These are phyloP conservation scores for Anethum foeniculum DNA, from an alignment of 140 eudicot species.

Conservation along the genomic window DNA sequence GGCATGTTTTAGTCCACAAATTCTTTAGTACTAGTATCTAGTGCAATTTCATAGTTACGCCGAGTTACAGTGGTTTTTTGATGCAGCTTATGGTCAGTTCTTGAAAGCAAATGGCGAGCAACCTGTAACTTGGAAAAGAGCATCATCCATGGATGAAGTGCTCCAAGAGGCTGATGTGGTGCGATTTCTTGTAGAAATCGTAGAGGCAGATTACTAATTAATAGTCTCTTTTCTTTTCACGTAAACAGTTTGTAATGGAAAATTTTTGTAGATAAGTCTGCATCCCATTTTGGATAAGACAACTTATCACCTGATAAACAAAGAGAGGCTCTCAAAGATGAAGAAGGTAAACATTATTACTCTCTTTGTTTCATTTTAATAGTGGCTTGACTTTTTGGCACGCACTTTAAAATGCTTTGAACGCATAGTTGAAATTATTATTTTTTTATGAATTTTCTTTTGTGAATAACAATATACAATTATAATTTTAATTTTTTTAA, in stretches of 20 bases:
- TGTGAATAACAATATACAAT: too few relatives aligned
- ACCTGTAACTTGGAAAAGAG: constrained; percentile 95
- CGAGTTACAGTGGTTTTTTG: constrained; percentile 5
- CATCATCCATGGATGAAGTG: constrained; percentile 90
- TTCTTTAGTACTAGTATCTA: not conserved
- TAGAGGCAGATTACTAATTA: not conserved
- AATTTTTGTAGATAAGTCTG: constrained; percentile 71
- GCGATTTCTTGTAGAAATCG: constrained; percentile 14
- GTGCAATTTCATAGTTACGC: not conserved
- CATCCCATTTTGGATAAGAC: constrained; percentile 96
- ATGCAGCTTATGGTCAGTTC: constrained; percentile 96
- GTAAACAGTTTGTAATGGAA: not conserved
- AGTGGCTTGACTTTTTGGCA: too few relatives aligned
- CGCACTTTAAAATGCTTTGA: too few relatives aligned
- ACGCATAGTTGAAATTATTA: too few relatives aligned
- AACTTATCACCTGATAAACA: constrained; percentile 93
- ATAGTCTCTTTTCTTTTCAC: not conserved
- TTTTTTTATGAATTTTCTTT: too few relatives aligned
- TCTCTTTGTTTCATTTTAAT: too few relatives aligned
- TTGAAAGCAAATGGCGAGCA: constrained; percentile 91
- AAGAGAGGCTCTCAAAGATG: constrained; percentile 87
- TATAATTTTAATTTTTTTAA: too few relatives aligned
- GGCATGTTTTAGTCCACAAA: constrained; percentile 34
- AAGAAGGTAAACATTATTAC: constrained; percentile 49
- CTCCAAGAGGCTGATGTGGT: constrained; percentile 90